Evolutionary conservation across 1,284 basidiomycete genomes (phyloP), one percentile per base, ranked within the genome.

Genomic region (Puccinia coronata): DNA sequence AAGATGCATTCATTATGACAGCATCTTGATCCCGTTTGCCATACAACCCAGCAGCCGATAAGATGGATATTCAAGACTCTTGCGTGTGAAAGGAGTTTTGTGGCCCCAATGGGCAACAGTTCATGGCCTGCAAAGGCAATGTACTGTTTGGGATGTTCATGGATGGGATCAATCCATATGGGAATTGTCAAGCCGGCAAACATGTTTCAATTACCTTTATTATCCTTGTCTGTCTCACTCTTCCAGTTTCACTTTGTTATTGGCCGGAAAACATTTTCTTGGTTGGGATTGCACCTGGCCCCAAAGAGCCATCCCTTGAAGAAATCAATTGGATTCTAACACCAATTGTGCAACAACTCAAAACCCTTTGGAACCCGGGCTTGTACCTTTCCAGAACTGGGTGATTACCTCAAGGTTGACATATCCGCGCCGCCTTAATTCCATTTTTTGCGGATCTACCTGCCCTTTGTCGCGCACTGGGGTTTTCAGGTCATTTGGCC

Each of bases 271-370:
- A 84, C 51, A 73, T 83, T 25, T 82, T 72, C 51, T 49, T 83
- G 9, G 79, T 83, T n/a, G 85, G 85, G 2, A 83, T 87, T 57
- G 85, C 88, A 18, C 88, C 88, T n/a, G 87, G 86, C 23, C 63
- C 63, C 3, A 23, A 43, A 41, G 39, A 67, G 36, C 63, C 63
- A 25, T 67, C 63, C 16, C 71, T 84, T 0, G 84, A 84, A 1
- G 82, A 85, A 51, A 55, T 79, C 6, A 83, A 77, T 36, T 77
- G 20, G 41, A 65, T 77, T 36, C 20, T 74, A 12, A 20, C 18
- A 5, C 72, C 51, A 20, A 25, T 59, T n/a, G 72, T 74, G 20
- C 20, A 74, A n/a, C 34, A 74, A n/a, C 53, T 74, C 8, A 39
- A 57, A 59, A 55, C 25, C 4, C 3, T 74, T 14, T 77, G 75